phyloP scores from a whole-genome alignment of 202 grass and related monocot genomes.

The Setaria italica region DNA sequence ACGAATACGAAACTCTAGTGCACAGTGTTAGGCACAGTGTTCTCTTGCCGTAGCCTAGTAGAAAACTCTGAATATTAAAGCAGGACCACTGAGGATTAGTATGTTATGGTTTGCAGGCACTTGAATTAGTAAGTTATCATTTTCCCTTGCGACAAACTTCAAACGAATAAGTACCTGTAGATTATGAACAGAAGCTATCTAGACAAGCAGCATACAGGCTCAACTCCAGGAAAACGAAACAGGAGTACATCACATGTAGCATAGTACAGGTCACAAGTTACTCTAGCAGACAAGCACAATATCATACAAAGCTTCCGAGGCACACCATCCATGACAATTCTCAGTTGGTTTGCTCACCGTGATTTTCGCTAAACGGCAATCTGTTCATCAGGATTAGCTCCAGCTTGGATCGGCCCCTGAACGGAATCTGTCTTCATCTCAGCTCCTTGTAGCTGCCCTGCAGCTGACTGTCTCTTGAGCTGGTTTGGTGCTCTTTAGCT shows the following conservation, averaged over 20 bases:
- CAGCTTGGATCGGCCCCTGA: conserved; percentile 28
- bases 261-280: conserved; percentile 43
- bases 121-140: conserved; percentile 12
- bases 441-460: conserved; percentile 29
- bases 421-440: conserved; percentile 4
- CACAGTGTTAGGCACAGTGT: too few relatives aligned
- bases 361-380: conserved; percentile 14
- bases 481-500: conserved; percentile 18
- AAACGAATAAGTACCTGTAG: conserved; percentile 15
- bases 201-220: conserved; percentile 31
- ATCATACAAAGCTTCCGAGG: conserved; percentile 25
- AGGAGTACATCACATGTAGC: conserved; percentile 35
- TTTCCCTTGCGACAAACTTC: neutral
- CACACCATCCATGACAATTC: conserved; percentile 49
- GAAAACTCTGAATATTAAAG: neutral
- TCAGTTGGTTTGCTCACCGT: conserved; percentile 8
- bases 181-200: conserved; percentile 55
- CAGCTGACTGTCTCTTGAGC: conserved; percentile 35
- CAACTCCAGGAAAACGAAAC: conserved; percentile 32
- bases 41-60: too few relatives aligned
- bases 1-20: too few relatives aligned
- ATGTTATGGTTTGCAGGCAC: conserved; percentile 4
- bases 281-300: conserved; percentile 39
- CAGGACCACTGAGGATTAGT: neutral
- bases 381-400: conserved; percentile 23